Evolutionary conservation across 75 land plant species (phyloP).

Genomic region (Cupressus sempervirens): DNA sequence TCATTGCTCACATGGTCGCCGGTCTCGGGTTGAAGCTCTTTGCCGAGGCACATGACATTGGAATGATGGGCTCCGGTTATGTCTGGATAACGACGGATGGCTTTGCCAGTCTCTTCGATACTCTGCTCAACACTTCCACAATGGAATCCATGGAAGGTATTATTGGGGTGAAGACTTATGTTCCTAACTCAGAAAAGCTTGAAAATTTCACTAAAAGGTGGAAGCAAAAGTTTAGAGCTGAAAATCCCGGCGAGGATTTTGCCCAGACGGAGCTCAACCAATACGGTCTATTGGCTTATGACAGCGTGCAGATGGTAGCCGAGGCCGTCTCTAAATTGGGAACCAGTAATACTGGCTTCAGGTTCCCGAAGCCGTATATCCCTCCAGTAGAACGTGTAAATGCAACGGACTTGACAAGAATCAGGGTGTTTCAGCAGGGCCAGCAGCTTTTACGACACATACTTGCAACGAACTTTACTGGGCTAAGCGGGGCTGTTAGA

Average conservation of each 20-base stretch:
- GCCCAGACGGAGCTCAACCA: slow-evolving; percentile 17
- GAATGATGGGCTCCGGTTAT: slow-evolving; percentile 15
- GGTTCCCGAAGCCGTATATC: slow-evolving; percentile 34
- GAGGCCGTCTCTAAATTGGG: slow-evolving; percentile 30
- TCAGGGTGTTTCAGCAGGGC: slow-evolving; percentile 24
- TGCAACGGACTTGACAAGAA: slow-evolving; percentile 39
- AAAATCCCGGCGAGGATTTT: slow-evolving; percentile 4
- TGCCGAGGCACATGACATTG: no score
- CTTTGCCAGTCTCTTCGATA: no score
- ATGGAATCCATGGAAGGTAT: no score
- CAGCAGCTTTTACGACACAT: slow-evolving; percentile 11
- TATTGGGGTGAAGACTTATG: no score
- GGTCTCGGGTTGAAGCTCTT: no score
- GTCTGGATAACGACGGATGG: no score
- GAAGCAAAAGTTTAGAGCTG: slow-evolving; percentile 12
- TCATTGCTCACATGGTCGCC: no score
- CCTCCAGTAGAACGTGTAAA: slow-evolving; percentile 14
- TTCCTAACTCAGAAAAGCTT: slow-evolving; percentile 21
- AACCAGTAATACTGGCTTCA: slow-evolving; percentile 25
- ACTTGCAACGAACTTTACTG: neutral
- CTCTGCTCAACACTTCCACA: no score
- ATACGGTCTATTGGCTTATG: slow-evolving; percentile 38
- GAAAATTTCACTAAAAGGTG: slow-evolving; percentile 21
- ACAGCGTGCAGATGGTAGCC: slow-evolving; percentile 28
- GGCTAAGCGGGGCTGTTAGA: slow-evolving; percentile 12